Conservation (phyloP, 352 stramenopile genomes). For the Phytophthora fragariae region DNA sequence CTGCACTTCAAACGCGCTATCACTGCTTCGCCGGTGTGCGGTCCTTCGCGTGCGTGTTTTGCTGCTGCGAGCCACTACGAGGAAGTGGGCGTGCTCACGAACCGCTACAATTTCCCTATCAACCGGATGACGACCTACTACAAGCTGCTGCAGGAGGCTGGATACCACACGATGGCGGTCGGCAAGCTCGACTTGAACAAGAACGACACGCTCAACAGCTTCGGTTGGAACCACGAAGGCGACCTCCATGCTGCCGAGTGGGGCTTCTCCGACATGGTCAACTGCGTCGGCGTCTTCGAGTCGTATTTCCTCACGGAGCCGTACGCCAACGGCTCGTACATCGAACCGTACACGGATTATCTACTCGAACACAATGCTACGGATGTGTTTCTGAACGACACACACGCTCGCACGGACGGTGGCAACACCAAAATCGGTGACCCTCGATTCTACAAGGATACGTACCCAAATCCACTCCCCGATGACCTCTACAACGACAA, state of each 20-base stretch:
- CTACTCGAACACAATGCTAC: constrained; percentile 35
- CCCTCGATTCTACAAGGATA: constrained; percentile 37
- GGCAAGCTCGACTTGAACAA: constrained; percentile 47
- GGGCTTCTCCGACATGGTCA: constrained; percentile 45
- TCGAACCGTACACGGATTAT: constrained; percentile 46
- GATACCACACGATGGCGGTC: constrained; percentile 46
- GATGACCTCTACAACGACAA: constrained; percentile 46
- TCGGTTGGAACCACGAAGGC: constrained; percentile 38
- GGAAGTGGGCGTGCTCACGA: constrained; percentile 44
- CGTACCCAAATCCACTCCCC: constrained; percentile 34
- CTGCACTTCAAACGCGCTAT: constrained; percentile 45
- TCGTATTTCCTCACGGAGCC: constrained; percentile 26
- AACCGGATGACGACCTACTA: constrained; percentile 47
- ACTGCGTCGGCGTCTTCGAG: constrained; percentile 44
- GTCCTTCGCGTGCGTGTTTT: constrained; percentile 42
- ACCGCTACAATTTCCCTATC: constrained; percentile 43
- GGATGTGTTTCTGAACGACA: constrained; percentile 35
- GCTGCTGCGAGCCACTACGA: constrained; percentile 42
- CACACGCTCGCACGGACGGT: constrained; percentile 26
- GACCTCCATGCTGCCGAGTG: constrained; percentile 35
- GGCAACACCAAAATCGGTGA: constrained; percentile 36
- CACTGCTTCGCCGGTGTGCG: constrained; percentile 38
- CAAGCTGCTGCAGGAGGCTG: constrained; percentile 40
- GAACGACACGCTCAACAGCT: constrained; percentile 47
- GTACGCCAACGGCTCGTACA: constrained; percentile 38